A percentile compares a stretch with the other conserved stretches of the same genome.
Evolutionary conservation across 768 basidiomycete genomes (phyloP).

Genomic region (Boletus eberwhitei): DNA sequence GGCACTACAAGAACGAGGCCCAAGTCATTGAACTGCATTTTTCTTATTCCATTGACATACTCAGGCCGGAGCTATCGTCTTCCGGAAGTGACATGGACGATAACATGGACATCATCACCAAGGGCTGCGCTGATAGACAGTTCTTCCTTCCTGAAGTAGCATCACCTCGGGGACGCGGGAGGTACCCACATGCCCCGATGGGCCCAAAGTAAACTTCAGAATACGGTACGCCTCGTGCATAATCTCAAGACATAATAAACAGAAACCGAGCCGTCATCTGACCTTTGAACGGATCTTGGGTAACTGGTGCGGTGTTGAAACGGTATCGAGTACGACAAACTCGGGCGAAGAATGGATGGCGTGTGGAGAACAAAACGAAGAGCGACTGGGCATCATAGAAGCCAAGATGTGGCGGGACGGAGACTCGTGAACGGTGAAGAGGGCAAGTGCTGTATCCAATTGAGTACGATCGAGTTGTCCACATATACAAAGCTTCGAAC

Average conservation of each 20-base stretch:
- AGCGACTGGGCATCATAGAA: slow-evolving; percentile 13
- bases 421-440: slow-evolving; percentile 38
- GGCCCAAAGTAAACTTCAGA: slow-evolving; percentile 6
- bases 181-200: slow-evolving; percentile 20
- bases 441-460: slow-evolving; percentile 17
- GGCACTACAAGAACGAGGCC: background rate
- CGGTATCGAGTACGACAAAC: slow-evolving; percentile 15
- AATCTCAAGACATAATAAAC: slow-evolving; percentile 6
- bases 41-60: background rate
- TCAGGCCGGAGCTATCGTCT: background rate
- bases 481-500: background rate
- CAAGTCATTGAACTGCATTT: background rate
- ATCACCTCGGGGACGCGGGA: slow-evolving; percentile 31
- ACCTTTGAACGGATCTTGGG: slow-evolving; percentile 5
- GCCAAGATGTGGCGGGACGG: slow-evolving; percentile 38
- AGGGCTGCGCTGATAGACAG: slow-evolving; percentile 11
- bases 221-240: slow-evolving; percentile 18
- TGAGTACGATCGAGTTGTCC: slow-evolving; percentile 12
- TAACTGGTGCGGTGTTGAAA: slow-evolving; percentile 16
- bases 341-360: slow-evolving; percentile 21
- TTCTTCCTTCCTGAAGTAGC: slow-evolving; percentile 25
- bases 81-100: background rate
- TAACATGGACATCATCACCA: slow-evolving; percentile 6
- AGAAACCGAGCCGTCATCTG: slow-evolving; percentile 14
- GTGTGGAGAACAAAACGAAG: slow-evolving; percentile 16